A percentile compares a stretch with the other conserved stretches of the same genome.
Conservation (phyloP, 768 basidiomycete genomes). For the Brasilioporus rufonigricans region DNA sequence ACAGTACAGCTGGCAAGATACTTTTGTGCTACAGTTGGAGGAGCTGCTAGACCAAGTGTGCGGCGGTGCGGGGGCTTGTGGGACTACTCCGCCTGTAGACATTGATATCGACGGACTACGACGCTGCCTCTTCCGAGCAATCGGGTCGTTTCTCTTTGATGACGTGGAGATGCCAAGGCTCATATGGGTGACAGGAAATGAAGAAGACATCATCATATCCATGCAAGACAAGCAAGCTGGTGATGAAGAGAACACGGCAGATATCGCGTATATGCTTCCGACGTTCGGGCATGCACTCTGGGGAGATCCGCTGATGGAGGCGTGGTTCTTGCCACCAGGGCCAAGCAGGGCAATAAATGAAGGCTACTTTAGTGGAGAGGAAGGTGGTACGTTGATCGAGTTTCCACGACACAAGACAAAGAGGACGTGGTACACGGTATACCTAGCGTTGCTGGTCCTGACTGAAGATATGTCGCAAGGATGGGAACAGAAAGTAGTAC, state of each 20-base stretch:
- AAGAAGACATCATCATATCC: constrained; percentile 56
- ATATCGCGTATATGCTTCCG: constrained; percentile 37
- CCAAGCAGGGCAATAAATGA: constrained; percentile 53
- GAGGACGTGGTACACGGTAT: constrained; percentile 72
- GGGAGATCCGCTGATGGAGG: constrained; percentile 76
- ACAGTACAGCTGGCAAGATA: constrained; percentile 71
- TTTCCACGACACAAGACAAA: constrained; percentile 74
- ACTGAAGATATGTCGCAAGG: constrained; percentile 36
- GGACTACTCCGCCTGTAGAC: constrained; percentile 4
- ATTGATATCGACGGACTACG: constrained; percentile 43
- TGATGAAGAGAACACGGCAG: constrained; percentile 20
- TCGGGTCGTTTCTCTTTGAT: constrained; percentile 73
- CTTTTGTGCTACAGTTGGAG: constrained; percentile 62
- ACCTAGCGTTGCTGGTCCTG: constrained; percentile 53
- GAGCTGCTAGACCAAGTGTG: constrained; percentile 48
- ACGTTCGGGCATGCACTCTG: constrained; percentile 57
- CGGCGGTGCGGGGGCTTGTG: constrained; percentile 13
- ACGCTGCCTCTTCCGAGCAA: constrained; percentile 59
- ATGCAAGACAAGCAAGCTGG: constrained; percentile 18
- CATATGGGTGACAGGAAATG: constrained; percentile 59
- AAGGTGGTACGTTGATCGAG: constrained; percentile 47
- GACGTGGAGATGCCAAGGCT: constrained; percentile 72
- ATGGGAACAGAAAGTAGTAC: constrained; percentile 15
- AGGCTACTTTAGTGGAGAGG: constrained; percentile 51
- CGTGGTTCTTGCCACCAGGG: constrained; percentile 51